These are phyloP conservation scores for Malus asiatica DNA, from an alignment of 306 rosid genomes.

Conservation along the genomic window DNA sequence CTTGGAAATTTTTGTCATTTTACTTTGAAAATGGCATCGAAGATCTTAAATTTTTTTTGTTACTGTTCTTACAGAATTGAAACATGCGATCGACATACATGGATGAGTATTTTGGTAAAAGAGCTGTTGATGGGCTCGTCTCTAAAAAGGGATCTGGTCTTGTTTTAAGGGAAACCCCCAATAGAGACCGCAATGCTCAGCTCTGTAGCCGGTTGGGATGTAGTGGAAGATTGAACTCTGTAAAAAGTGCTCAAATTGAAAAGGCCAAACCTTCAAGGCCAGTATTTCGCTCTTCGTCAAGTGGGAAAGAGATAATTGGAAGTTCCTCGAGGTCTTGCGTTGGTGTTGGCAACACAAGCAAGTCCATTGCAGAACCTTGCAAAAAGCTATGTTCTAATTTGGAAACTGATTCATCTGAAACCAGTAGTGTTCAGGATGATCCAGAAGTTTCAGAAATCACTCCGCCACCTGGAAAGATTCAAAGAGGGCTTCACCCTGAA, in stretches of 20 bases:
- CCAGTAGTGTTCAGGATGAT: slow-evolving; percentile 70
- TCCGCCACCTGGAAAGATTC: slow-evolving; percentile 43
- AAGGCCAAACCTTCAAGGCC: slow-evolving; percentile 57
- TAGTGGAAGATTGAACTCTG: slow-evolving; percentile 56
- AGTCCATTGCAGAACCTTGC: slow-evolving; percentile 37
- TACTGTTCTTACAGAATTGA: slow-evolving; percentile 41
- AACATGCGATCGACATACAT: slow-evolving; percentile 31
- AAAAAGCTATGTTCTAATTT: slow-evolving; percentile 43
- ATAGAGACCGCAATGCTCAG: slow-evolving; percentile 59
- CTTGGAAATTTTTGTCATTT: neutral
- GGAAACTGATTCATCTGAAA: slow-evolving; percentile 75
- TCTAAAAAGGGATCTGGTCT: slow-evolving; percentile 62
- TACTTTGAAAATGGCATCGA: neutral
- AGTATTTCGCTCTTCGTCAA: slow-evolving; percentile 40
- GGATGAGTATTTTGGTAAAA: slow-evolving; percentile 84
- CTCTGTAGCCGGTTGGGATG: slow-evolving; percentile 69
- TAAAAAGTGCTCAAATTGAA: slow-evolving; percentile 49
- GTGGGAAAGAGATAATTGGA: slow-evolving; percentile 67
- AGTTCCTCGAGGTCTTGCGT: slow-evolving; percentile 61
- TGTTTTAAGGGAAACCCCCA: slow-evolving; percentile 61
- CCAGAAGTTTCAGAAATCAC: slow-evolving; percentile 42
- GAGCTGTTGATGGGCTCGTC: slow-evolving; percentile 49
- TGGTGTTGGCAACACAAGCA: slow-evolving; percentile 41
- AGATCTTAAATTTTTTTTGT: neutral
- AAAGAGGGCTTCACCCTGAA: slow-evolving; percentile 40